Evolutionary conservation across 345 rosid species (phyloP), one percentile per base, ranked within the genome.

Genomic region (Gossypium arboreum): DNA sequence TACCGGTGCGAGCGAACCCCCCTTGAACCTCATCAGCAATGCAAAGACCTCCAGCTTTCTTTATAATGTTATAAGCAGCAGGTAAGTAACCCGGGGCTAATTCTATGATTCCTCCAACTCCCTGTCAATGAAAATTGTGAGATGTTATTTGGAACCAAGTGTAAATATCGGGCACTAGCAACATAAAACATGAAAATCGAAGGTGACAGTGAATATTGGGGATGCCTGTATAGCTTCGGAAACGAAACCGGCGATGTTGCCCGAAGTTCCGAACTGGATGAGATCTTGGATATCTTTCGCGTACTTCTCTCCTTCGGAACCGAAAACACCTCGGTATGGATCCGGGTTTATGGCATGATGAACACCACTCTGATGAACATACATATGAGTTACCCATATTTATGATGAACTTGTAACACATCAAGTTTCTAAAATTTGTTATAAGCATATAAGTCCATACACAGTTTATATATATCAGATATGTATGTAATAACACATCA

Each of bases 261-360:
- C 99, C 0, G 88, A 79, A 13, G 99, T 93, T 62, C 97, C 99
- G 80, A 83, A 96, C 72, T 91, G 86, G 2, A 96, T 86, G 29
- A 92, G 85, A 15, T 93, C 98, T 54, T 96, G 87, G 63, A 96
- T 79, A 70, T 96, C 98, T 72, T 68, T 83, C 16, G 99, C 99
- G 77, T 96, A 96, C 86, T 79, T 90, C 62, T 85, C 90, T 9
- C 98, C 99, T 79, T 92, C 97, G 2, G 98, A 89, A 73, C 98
- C 99, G 71, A 96, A 93, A 16, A 85, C 84, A 56, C 99, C 99
- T 86, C 99, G 87, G 63, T 96, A 96, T 12, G 99, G 97, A 75
- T 96, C 99, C 12, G 99, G 97, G 80, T 96, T 96, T 76, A 90
- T 6, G 67, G 98, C 92, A 76, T 96, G 99, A 78, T 96, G 99